These are phyloP conservation scores for Hypoxylon sp. DNA, from an alignment of 2,329 filamentous ascomycete species.

Conservation along the genomic window DNA sequence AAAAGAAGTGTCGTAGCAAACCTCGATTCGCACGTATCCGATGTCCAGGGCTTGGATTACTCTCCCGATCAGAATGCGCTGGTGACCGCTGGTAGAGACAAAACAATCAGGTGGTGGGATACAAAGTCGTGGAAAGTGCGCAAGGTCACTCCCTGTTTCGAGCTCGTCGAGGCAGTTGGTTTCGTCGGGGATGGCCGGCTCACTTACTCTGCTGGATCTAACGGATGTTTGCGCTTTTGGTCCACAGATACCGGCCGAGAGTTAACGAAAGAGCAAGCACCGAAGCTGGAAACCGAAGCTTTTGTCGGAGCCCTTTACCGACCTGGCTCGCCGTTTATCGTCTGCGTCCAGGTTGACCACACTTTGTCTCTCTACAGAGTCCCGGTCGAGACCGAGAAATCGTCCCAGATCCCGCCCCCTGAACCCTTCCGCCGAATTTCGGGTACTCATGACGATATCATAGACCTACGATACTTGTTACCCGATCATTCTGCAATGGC, in stretches of 20 bases:
- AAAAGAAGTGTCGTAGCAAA: conserved; percentile 80
- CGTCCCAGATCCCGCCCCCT: conserved; percentile 50
- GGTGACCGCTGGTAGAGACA: conserved; percentile 88
- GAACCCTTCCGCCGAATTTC: conserved; percentile 80
- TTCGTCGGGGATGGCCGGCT: conserved; percentile 77
- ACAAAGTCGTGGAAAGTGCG: conserved; percentile 82
- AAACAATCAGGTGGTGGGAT: conserved; percentile 94
- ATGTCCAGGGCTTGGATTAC: conserved; percentile 88
- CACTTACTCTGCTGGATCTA: conserved; percentile 85
- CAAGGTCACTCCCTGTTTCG: conserved; percentile 83
- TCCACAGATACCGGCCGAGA: conserved; percentile 79
- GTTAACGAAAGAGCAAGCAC: conserved; percentile 75
- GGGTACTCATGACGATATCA: conserved; percentile 96
- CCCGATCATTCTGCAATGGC: conserved; percentile 83
- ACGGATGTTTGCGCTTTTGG: conserved; percentile 86
- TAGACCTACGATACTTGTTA: conserved; percentile 88
- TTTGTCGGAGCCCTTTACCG: conserved; percentile 78
- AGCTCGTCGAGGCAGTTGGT: conserved; percentile 83
- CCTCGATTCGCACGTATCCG: conserved; percentile 91
- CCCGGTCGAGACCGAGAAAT: conserved; percentile 51
- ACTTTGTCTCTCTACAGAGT: conserved; percentile 77
- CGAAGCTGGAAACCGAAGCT: conserved; percentile 67
- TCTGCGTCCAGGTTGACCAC: conserved; percentile 89
- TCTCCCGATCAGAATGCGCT: conserved; percentile 77
- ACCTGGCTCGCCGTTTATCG: conserved; percentile 70